Base-by-base conservation (phyloP, 306 rosid species). In the Alnus glutinosa region DNA sequence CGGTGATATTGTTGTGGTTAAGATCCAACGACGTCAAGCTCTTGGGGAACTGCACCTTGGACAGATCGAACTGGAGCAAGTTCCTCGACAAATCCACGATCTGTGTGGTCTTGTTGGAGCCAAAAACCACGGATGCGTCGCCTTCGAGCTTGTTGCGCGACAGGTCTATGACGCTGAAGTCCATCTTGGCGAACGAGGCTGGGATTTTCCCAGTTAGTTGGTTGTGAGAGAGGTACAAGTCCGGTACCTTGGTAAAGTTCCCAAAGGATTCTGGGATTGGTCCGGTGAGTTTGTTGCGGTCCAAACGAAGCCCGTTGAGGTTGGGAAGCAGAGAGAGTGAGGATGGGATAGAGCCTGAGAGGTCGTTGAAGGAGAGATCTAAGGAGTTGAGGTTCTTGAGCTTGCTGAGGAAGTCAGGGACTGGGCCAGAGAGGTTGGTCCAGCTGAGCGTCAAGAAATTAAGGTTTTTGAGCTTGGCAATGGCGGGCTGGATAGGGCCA, bases 111-210 rank as follows among this genome's bases (percentile, higher is more conserved):
- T 87, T 92, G 66, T 82, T 82, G 7, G 28, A 2, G 1, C 94
- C 90, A 42, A 94, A 89, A 12, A 94, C 59, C 83, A 89, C 6
- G 0, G 90, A 86, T 0, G 89, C 96, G 55, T 92, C 98, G 0
- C 98, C 98, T 79, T 78, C 75, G 0, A 94, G 89, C 86, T 66
- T 90, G 91, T 94, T 94, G 3, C 96, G 80, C 0, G 93, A 89
- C 9, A 94, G 75, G 32, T 90, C 88, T 13, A 91, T 46, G 47
- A 1, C 28, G 3, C 15, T 2, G 8, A 68, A 87, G 75, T 86
- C 52, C 61, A 77, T 3, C 9, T 83, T 70, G 4, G 75, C 86
- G 2, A 94, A 42, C 16, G 92, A 85, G 14, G 69, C 18, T 0
- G 98, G 97, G 46, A 94, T 89, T 32, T 46, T 61, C 28, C 90